Evolutionary conservation across 225 moss, liverwort and hornwort species (phyloP).

Genomic region (Bryum argenteum): DNA sequence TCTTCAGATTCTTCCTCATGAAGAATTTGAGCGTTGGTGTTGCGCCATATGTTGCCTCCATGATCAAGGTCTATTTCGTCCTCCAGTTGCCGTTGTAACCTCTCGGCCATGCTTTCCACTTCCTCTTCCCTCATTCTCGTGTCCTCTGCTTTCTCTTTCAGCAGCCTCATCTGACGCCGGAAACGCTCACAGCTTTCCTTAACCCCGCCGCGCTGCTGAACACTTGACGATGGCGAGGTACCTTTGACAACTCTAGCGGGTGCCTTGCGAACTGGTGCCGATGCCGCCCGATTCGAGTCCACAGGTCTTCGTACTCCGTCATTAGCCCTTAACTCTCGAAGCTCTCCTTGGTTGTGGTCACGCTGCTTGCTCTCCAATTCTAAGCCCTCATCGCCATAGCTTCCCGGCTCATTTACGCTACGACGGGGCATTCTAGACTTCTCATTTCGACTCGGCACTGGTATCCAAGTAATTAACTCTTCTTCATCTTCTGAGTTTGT

Average conservation of each 20-base stretch:
- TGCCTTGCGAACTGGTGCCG: slow-evolving; percentile 37
- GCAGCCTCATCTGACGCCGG: slow-evolving; percentile 65
- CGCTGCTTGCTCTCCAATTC: slow-evolving; percentile 9
- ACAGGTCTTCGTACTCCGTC: slow-evolving; percentile 26
- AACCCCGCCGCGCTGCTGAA: slow-evolving; percentile 41
- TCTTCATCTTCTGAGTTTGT: slow-evolving; percentile 6
- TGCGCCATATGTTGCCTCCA: slow-evolving; percentile 13
- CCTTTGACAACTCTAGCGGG: slow-evolving; percentile 1
- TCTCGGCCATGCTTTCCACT: slow-evolving; percentile 42
- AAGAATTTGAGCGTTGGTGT: slow-evolving; percentile 4
- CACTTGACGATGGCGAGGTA: slow-evolving; percentile 7
- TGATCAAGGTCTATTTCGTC: slow-evolving; percentile 39
- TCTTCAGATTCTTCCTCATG: slow-evolving; percentile 12
- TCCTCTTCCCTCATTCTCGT: slow-evolving; percentile 57
- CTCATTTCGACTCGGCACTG: slow-evolving; percentile 6
- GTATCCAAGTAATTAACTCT: slow-evolving; percentile 33
- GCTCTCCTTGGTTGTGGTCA: slow-evolving; percentile 23
- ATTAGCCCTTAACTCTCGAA: slow-evolving; percentile 17
- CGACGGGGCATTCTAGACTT: slow-evolving; percentile 25
- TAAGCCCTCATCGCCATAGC: slow-evolving; percentile 28
- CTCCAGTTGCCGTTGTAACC: slow-evolving; percentile 31
- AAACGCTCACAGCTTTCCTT: slow-evolving; percentile 76
- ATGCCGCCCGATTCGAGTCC: slow-evolving; percentile 34
- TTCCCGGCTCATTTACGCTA: slow-evolving; percentile 21
- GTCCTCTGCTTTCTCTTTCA: slow-evolving; percentile 62